Evolutionary conservation across 1,284 basidiomycete species (phyloP).

Genomic region (Sanguinoderma infundibulare): DNA sequence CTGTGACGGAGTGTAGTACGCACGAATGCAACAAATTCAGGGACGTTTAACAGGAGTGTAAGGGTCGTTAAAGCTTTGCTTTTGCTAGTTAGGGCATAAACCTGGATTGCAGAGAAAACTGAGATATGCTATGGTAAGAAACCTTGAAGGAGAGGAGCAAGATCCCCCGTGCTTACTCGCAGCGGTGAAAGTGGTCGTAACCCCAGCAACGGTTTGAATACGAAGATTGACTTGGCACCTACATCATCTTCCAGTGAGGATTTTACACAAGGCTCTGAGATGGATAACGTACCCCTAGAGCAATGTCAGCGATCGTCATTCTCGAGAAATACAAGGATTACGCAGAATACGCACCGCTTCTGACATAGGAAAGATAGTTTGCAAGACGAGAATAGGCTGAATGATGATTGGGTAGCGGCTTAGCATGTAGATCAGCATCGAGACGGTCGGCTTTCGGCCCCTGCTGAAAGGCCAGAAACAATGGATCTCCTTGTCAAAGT

Average conservation of each 20-base stretch:
- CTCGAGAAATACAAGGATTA: not conserved
- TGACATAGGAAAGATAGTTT: not conserved
- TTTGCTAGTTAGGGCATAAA: not conserved
- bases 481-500: not conserved
- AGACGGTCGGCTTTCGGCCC: not conserved
- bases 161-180: not conserved
- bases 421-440: not conserved
- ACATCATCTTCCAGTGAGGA: not conserved
- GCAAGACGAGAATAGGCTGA: not conserved
- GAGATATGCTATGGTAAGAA: not conserved
- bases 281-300: not conserved
- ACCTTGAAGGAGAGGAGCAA: not conserved
- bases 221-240: not conserved
- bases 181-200: not conserved
- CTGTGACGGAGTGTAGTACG: not conserved
- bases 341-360: not conserved
- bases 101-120: not conserved
- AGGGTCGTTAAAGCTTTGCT: not conserved
- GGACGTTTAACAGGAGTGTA: not conserved
- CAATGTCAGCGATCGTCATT: not conserved
- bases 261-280: not conserved
- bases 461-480: not conserved
- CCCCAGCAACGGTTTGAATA: not conserved
- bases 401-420: not conserved
- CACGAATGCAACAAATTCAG: not conserved